Conservation (phyloP, 441 rosid species). For the Eruca vesicaria region DNA sequence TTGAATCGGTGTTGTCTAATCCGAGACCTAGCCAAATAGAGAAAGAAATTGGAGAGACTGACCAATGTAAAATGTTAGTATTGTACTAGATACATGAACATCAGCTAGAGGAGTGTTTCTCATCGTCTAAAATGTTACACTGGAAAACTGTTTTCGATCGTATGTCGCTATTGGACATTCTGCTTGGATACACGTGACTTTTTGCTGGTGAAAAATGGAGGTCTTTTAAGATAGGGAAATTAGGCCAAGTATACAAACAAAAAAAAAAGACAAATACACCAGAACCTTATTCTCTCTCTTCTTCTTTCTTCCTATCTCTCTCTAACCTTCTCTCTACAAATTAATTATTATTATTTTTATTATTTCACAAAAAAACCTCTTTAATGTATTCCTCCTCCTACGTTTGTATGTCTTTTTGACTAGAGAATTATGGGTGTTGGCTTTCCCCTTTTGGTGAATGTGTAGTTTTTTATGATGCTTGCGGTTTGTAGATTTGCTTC, state of each 20-base stretch:
- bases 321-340: too few species aligned
- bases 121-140: not conserved
- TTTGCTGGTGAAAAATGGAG: not conserved
- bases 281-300: too few species aligned
- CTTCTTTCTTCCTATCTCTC: too few species aligned
- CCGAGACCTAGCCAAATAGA: not conserved
- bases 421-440: not conserved
- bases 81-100: not conserved
- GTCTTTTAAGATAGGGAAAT: too few species aligned
- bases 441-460: not conserved
- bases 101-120: not conserved
- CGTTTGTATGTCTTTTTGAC: not conserved
- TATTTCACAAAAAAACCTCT: too few species aligned
- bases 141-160: not conserved
- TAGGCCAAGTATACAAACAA: too few species aligned
- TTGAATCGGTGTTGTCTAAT: not conserved
- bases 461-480: too few species aligned
- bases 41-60: slow-evolving; percentile 1
- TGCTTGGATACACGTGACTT: too few species aligned
- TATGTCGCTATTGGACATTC: not conserved
- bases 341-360: too few species aligned
- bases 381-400: not conserved
- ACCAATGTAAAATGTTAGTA: slow-evolving; percentile 55
- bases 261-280: too few species aligned
- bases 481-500: too few species aligned